phyloP scores from a whole-genome alignment of 345 rosid genomes.

The Citrus maxima region DNA sequence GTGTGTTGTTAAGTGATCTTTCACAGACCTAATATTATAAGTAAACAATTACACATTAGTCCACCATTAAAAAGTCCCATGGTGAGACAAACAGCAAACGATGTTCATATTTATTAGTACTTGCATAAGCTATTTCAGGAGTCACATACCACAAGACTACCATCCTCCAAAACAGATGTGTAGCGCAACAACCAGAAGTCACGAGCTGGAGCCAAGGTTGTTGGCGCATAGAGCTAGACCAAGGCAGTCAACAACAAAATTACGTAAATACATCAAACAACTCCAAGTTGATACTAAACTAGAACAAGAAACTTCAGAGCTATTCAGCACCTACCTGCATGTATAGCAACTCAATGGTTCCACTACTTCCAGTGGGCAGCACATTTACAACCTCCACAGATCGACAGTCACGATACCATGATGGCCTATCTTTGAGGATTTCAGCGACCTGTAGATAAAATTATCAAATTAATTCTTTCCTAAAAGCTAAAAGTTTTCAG shows the following conservation, averaged over 20 bases:
- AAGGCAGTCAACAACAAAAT: not conserved
- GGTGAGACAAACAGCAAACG: not conserved
- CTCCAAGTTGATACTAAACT: not conserved
- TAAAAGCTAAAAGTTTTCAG: too few relatives aligned
- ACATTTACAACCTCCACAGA: conserved; percentile 81
- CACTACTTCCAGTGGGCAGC: conserved; percentile 87
- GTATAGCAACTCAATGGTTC: conserved; percentile 94
- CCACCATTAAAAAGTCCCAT: not conserved
- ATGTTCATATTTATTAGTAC: not conserved
- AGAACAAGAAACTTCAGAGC: not conserved
- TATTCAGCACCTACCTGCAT: conserved; percentile 63
- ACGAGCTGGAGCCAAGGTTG: conserved; percentile 96
- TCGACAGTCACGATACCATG: conserved; percentile 94
- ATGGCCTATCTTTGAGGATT: conserved; percentile 93
- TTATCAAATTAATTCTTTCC: not conserved
- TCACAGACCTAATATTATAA: conserved; percentile 60
- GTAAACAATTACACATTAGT: not conserved
- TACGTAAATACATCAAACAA: not conserved
- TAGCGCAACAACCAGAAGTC: conserved; percentile 98
- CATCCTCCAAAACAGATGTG: conserved; percentile 92
- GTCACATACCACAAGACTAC: conserved; percentile 86
- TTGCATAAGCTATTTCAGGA: not conserved
- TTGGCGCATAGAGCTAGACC: conserved; percentile 87
- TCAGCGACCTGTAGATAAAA: conserved; percentile 66
- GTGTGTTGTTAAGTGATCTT: conserved; percentile 86